Evolutionary conservation across 2,329 filamentous ascomycete species (phyloP), one percentile per base, ranked within the genome.

Genomic region (Graphiopsis chlorocephala): DNA sequence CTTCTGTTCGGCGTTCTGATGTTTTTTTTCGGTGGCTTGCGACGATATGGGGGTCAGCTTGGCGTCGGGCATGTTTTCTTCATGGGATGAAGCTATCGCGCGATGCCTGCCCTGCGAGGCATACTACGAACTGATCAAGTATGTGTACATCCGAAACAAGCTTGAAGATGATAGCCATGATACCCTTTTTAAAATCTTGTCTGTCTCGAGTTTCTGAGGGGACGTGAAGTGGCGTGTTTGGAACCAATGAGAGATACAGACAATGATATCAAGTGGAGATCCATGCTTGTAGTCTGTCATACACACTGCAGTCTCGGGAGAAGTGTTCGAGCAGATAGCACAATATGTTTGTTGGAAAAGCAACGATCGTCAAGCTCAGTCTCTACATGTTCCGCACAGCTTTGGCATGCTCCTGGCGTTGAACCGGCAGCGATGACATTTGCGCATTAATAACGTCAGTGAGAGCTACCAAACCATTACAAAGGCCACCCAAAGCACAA

Each of bases 141-240:
- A 23, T 42, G 55, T 57, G 33, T 57, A 57, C 17, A 57, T 57
- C 29, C 55, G 31, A 42, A 17, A 26, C 20, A 42, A 57, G 55
- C 33, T 57, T 57, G 55, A 57, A 57, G 28, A 57, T 17, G 55
- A 57, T 38, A 26, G 20, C 38, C 23, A 57, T 45, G 55, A 57
- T 57, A 57, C 33, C 23, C 31, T 57, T 52, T 52, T 23, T 7
- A 35, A n/a, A n/a, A 42, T 42, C 35, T 42, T 42, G n/a, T 42
- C 35, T 42, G 7, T 42, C 35, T 42, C 17, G 17, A 10, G 35
- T 2, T 42, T 42, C 15, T n/a, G 7, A 6, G 35, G 2, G 17
- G 15, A 42, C 0, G 35, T 38, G 35, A 38, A 14, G 15, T 42
- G 31, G 3, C 31, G 31, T 3, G 17, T 42, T 6, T n/a, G 35